Evolutionary conservation across 2,329 filamentous ascomycete species (phyloP), one percentile per base, ranked within the genome.

Genomic region (Blastomyces emzantsi): DNA sequence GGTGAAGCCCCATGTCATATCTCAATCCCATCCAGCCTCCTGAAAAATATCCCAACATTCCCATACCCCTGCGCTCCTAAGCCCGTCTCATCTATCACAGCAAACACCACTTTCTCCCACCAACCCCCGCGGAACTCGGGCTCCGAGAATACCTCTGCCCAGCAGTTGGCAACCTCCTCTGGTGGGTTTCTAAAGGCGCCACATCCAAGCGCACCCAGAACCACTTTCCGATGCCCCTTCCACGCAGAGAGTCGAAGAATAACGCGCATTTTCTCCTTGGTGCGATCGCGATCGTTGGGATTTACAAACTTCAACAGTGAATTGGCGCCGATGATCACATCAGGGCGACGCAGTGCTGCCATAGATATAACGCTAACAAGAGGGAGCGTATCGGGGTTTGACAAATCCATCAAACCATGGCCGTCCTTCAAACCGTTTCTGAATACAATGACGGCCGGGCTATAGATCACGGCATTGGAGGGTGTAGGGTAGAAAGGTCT

Each of bases 161-260:
- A 89, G 66, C 83, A 85, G 41, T 71, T 64, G 1, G 82, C 85
- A 22, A 88, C 81, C 65, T 85, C 82, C 49, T 73, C 72, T 0
- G 78, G 77, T 11, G 86, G 86, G 69, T 87, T 87, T 0, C 69
- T 69, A 69, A 86, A 87, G 1, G 82, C 85, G 3, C 86, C 86
- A 67, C 85, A 89, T 0, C 86, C 86, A 62, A 88, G 70, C 0
- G 86, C 85, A 0, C 86, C 86, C 0, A 89, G 76, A 1, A 88
- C 83, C 1, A 66, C 33, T 36, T 62, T 61, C 45, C 65, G 55
- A 39, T 66, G 57, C 4, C 36, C 33, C 22, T 65, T 65, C 47
- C 41, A 63, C 6, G 59, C 63, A 19, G 65, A 33, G n/a, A 66
- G 51, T 15, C 63, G 51, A 5, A 66, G 57, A 49, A 66, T 60